phyloP scores from a whole-genome alignment of 2,329 filamentous ascomycete genomes.

The Tolypocladium pustulatum region DNA sequence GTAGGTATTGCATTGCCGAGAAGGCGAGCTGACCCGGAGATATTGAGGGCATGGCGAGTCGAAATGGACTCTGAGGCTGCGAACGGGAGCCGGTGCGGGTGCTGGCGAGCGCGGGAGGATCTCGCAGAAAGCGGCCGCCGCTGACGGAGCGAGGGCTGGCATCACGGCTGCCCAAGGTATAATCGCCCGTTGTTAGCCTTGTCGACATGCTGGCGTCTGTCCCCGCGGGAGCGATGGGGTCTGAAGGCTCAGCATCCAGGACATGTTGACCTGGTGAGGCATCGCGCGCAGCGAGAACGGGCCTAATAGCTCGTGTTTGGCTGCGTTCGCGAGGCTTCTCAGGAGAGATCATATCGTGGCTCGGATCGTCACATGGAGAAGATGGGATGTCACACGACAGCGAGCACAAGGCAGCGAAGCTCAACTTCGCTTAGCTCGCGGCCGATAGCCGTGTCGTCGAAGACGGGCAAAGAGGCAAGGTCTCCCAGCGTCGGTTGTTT shows the following conservation, averaged over 20 bases:
- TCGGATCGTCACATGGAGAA: conserved; percentile 10
- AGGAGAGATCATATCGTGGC: conserved; percentile 21
- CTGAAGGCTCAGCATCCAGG: not conserved
- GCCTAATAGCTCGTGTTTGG: conserved; percentile 16
- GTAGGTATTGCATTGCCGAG: conserved; percentile 62
- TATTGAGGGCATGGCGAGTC: conserved; percentile 33
- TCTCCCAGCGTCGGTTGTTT: not conserved
- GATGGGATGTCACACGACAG: conserved; percentile 7
- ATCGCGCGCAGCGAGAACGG: conserved; percentile 12
- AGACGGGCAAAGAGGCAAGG: conserved; percentile 1
- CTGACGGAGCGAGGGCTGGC: conserved; percentile 13
- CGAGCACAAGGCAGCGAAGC: not conserved
- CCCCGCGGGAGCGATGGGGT: not conserved
- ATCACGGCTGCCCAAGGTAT: conserved; percentile 7
- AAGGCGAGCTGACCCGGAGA: conserved; percentile 49
- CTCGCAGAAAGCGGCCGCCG: conserved; percentile 24
- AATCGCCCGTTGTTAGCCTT: not conserved
- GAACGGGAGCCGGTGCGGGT: conserved; percentile 17
- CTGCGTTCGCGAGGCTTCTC: conserved; percentile 18
- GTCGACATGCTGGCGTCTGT: conserved; percentile 2
- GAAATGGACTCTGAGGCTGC: conserved; percentile 25
- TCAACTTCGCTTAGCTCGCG: not conserved
- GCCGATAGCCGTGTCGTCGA: not conserved
- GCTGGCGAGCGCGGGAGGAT: conserved; percentile 10
- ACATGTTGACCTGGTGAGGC: conserved; percentile 1